Evolutionary conservation across 768 basidiomycete species (phyloP).

Genomic region (Mycena filopes): DNA sequence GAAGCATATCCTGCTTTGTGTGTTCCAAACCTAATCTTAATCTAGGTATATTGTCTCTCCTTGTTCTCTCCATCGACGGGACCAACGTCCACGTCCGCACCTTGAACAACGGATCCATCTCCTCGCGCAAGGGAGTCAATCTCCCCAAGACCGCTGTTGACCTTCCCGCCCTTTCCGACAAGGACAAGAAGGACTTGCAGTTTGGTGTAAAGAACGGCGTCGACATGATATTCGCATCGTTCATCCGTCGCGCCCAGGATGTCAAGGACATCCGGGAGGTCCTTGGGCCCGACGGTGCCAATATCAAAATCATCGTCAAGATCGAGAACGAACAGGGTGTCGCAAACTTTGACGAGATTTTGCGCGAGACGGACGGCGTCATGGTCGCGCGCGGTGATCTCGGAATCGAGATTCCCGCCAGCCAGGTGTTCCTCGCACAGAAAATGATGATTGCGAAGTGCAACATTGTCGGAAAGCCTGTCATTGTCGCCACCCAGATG

Average conservation of each 20-base stretch:
- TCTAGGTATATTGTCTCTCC: constrained; percentile 86
- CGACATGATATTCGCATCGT: constrained; percentile 99
- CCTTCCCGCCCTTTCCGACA: constrained; percentile 95
- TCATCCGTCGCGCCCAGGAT: constrained; percentile 95
- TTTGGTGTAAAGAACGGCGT: constrained; percentile 98
- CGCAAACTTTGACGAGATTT: constrained; percentile 98
- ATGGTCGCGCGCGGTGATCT: constrained; percentile 99
- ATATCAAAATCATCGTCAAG: constrained; percentile 99
- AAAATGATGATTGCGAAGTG: constrained; percentile 99
- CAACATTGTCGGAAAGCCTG: constrained; percentile 97
- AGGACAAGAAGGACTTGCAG: constrained; percentile 94
- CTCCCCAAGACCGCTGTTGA: constrained; percentile 98
- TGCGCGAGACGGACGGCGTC: constrained; percentile 95
- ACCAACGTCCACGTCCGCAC: constrained; percentile 84
- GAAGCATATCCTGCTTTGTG: constrained; percentile 11
- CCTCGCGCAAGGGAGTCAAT: constrained; percentile 99
- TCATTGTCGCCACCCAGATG: constrained; percentile 99
- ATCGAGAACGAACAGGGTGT: constrained; percentile 99
- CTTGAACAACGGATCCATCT: constrained; percentile 91
- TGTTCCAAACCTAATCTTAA: background rate
- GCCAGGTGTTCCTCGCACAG: constrained; percentile 98
- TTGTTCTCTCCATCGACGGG: constrained; percentile 91
- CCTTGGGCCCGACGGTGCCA: constrained; percentile 93
- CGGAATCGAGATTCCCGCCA: constrained; percentile 99
- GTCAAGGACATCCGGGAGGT: constrained; percentile 93